These are phyloP conservation scores for Sicyos baderoa DNA, from an alignment of 306 rosid species.

Conservation along the genomic window DNA sequence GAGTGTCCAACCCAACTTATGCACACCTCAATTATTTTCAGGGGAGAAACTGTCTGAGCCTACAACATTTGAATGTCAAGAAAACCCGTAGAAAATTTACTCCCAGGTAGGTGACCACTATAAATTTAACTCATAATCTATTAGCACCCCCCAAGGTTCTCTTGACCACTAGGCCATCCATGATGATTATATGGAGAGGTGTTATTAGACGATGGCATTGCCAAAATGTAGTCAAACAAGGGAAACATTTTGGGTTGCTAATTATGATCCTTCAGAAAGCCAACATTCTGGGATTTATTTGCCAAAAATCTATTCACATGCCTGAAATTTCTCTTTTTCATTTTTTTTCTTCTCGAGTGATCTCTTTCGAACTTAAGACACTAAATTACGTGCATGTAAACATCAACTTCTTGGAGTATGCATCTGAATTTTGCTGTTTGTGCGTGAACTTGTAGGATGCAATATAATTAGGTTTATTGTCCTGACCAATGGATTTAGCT, in stretches of 20 bases:
- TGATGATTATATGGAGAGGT: too few relatives aligned
- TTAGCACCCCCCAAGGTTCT: too few relatives aligned
- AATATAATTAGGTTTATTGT: not conserved
- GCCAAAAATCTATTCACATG: not conserved
- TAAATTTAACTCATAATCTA: too few relatives aligned
- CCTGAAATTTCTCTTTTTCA: not conserved
- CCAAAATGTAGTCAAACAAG: not conserved
- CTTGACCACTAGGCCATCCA: too few relatives aligned
- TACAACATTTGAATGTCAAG: too few relatives aligned
- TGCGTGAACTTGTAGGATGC: not conserved
- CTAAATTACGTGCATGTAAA: not conserved
- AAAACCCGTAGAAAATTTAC: too few relatives aligned
- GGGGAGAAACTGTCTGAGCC: too few relatives aligned
- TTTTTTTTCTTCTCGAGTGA: too few relatives aligned
- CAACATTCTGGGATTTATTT: not conserved
- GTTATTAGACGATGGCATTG: too few relatives aligned
- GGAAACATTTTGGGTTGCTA: not conserved
- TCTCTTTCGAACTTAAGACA: not conserved
- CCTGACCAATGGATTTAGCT: not conserved
- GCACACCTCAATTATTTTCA: too few relatives aligned
- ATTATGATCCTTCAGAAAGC: not conserved
- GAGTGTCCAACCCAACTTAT: too few relatives aligned
- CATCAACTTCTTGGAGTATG: not conserved
- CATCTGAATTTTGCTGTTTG: not conserved
- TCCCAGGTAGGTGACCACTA: too few relatives aligned